Evolutionary conservation across 2,329 filamentous ascomycete genomes (phyloP).

Genomic region (Alternaria tenuissima): DNA sequence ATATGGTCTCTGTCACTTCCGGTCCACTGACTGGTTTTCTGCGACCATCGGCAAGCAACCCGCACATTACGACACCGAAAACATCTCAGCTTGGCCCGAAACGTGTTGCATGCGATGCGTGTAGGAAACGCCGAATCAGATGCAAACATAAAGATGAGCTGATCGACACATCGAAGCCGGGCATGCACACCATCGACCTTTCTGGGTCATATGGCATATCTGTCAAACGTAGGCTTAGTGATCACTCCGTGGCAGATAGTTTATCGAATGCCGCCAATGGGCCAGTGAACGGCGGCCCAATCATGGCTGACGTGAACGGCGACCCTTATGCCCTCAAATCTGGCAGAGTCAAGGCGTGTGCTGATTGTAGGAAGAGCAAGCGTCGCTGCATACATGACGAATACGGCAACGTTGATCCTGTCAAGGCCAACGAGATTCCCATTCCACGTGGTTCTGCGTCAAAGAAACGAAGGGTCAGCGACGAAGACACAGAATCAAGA

Average conservation of each 20-base stretch:
- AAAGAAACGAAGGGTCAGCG: conserved; percentile 61
- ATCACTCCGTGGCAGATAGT: conserved; percentile 37
- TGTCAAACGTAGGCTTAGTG: conserved; percentile 45
- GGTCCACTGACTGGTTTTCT: conserved; percentile 45
- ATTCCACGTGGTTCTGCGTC: conserved; percentile 66
- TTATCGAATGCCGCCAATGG: conserved; percentile 23
- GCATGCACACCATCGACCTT: conserved; percentile 43
- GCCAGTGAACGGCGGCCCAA: conserved; percentile 41
- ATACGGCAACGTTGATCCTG: conserved; percentile 68
- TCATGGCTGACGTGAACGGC: conserved; percentile 45
- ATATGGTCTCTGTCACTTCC: conserved; percentile 23
- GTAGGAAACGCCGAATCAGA: conserved; percentile 67
- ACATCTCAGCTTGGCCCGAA: conserved; percentile 68
- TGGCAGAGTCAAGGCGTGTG: conserved; percentile 69
- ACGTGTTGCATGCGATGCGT: conserved; percentile 68
- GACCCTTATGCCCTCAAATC: conserved; percentile 60
- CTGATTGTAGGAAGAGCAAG: conserved; percentile 74
- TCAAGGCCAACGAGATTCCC: conserved; percentile 69
- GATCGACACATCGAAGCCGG: conserved; percentile 41
- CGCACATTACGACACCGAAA: conserved; percentile 60
- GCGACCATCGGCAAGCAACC: conserved; percentile 48
- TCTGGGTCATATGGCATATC: conserved; percentile 45
- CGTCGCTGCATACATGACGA: conserved; percentile 73
- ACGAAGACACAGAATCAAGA: conserved; percentile 33
- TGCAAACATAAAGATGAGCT: conserved; percentile 70